A percentile compares a stretch with the other conserved stretches of the same genome.
These are phyloP conservation scores for Rhytidiadelphus loreus DNA, from an alignment of 225 moss, liverwort and hornwort genomes.

Conservation along the genomic window DNA sequence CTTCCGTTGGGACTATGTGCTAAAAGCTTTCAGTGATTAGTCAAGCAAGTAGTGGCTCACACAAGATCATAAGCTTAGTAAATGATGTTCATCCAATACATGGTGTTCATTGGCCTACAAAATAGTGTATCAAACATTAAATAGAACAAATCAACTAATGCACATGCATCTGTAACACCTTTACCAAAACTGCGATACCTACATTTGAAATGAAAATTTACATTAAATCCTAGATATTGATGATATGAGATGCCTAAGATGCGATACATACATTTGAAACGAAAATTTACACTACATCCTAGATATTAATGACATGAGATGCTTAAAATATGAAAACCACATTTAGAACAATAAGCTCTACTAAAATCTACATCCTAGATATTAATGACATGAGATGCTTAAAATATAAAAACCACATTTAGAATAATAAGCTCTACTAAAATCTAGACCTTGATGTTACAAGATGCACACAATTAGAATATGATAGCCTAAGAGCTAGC, in stretches of 20 bases:
- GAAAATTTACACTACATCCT: too few relatives aligned
- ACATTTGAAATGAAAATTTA: not conserved
- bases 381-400: rapidly evolving
- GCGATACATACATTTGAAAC: not conserved
- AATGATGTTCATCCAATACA: not conserved
- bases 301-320: not conserved
- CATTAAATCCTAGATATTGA: not conserved
- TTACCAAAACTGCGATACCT: rapidly evolving
- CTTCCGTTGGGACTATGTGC: not conserved
- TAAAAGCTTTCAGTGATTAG: not conserved
- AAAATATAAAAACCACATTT: not conserved
- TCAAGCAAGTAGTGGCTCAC: not conserved
- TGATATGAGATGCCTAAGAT: rapidly evolving
- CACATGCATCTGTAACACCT: not conserved
- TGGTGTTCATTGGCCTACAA: not conserved
- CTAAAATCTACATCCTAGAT: not conserved
- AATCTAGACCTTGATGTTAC: not conserved
- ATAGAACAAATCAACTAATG: not conserved
- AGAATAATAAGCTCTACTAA: too few relatives aligned
- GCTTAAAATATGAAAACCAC: not conserved
- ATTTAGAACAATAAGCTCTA: not conserved
- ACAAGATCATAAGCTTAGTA: not conserved
- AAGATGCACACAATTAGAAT: not conserved
- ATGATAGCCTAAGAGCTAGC: not conserved
- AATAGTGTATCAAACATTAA: not conserved